These are phyloP conservation scores for Allium fistulosum DNA, from an alignment of 106 monocot species.

Conservation along the genomic window DNA sequence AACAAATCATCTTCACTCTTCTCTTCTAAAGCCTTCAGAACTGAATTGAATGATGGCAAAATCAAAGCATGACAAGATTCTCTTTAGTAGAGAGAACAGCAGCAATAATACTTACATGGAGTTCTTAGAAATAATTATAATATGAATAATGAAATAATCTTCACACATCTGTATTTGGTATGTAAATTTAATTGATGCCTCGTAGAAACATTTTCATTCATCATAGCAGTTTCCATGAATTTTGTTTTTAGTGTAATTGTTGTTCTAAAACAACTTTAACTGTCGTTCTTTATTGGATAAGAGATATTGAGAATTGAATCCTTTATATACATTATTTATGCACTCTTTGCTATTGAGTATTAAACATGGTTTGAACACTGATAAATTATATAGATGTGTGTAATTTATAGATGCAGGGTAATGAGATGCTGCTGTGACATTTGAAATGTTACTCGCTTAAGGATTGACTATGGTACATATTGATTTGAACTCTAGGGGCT, in stretches of 20 bases:
- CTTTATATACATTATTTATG: not conserved
- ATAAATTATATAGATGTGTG: not conserved
- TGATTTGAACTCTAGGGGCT: not conserved
- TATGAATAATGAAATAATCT: not conserved
- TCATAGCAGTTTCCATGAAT: not conserved
- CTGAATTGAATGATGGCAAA: conserved; percentile 13
- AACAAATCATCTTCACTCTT: conserved; percentile 23
- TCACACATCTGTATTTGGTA: not conserved
- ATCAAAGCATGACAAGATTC: not conserved
- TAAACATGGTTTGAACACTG: not conserved
- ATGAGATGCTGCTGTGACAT: not conserved
- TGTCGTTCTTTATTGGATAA: not conserved
- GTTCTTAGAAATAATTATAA: not conserved
- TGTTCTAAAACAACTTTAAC: not conserved
- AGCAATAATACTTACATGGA: not conserved
- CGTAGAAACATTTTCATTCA: not conserved
- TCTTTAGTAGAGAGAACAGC: not conserved
- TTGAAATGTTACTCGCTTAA: not conserved
- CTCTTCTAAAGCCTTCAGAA: conserved; percentile 29
- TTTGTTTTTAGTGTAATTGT: not conserved
- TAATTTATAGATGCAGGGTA: not conserved
- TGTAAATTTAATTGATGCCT: not conserved
- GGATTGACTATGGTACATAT: not conserved
- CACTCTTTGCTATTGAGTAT: too few relatives aligned
- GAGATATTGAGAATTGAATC: not conserved